phyloP scores from a whole-genome alignment of 768 basidiomycete genomes.

The Termitomyces heimii region DNA sequence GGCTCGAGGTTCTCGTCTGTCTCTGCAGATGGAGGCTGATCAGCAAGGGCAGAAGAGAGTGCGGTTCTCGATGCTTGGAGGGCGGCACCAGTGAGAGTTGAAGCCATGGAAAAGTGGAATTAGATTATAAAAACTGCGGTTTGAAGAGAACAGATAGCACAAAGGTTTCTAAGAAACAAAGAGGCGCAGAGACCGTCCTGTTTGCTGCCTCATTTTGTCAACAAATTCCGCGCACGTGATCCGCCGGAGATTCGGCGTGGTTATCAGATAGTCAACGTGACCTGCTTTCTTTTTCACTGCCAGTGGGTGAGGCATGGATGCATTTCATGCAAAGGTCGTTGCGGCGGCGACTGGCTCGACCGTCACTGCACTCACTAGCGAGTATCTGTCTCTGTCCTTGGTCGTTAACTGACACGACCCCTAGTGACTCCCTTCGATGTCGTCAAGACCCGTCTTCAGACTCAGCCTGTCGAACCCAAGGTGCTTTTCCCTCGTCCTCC shows the following conservation, averaged over 20 bases:
- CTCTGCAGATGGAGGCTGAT: constrained; percentile 28
- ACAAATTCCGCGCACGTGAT: constrained; percentile 14
- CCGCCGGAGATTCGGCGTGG: constrained; percentile 3
- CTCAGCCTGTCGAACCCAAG: constrained; percentile 58
- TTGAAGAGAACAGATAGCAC: neutral
- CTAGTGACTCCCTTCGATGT: constrained; percentile 99
- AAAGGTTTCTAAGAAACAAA: neutral
- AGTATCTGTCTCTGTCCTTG: constrained; percentile 15
- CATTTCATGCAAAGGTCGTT: constrained; percentile 71
- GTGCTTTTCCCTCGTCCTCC: constrained; percentile 50
- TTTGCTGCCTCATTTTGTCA: constrained; percentile 14
- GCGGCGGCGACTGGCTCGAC: constrained; percentile 78
- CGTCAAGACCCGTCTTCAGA: constrained; percentile 94
- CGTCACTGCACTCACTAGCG: constrained; percentile 80
- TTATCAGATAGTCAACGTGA: constrained; percentile 29
- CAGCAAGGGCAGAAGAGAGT: constrained; percentile 65
- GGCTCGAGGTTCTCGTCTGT: constrained; percentile 50
- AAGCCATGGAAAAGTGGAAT: constrained; percentile 26
- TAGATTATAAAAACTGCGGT: neutral
- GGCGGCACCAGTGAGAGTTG: constrained; percentile 55
- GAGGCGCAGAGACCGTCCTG: neutral
- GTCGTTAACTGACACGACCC: constrained; percentile 3
- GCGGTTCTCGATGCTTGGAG: constrained; percentile 79
- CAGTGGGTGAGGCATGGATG: constrained; percentile 45
- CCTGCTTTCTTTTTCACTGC: constrained; percentile 1